Evolutionary conservation across 2,329 filamentous ascomycete species (phyloP).

Genomic region (Claviceps sp.): DNA sequence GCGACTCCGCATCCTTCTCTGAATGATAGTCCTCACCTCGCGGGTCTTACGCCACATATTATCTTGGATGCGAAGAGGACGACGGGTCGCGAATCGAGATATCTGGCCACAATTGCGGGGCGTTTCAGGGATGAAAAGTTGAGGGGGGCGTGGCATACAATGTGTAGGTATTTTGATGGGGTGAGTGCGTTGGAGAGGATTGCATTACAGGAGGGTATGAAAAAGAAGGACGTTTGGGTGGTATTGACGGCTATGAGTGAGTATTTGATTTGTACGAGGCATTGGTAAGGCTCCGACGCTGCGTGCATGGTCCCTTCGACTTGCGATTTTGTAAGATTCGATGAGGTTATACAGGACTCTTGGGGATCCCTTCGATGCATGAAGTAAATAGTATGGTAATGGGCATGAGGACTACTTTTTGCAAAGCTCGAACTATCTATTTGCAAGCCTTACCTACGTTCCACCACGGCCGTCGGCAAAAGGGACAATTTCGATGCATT

Average conservation of each 20-base stretch:
- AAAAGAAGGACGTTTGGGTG: constrained; percentile 67
- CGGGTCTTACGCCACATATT: constrained; percentile 46
- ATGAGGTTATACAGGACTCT: no score
- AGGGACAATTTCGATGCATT: no score
- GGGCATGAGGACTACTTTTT: no score
- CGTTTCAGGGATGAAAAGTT: constrained; percentile 44
- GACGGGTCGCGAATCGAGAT: constrained; percentile 64
- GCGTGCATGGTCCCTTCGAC: no score
- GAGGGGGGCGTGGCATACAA: constrained; percentile 54
- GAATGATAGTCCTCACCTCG: constrained; percentile 45
- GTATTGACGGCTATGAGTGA: constrained; percentile 53
- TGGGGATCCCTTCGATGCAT: no score
- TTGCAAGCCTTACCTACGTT: no score
- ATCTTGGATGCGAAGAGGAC: constrained; percentile 70
- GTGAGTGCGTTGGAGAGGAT: constrained; percentile 75
- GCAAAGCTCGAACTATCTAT: no score
- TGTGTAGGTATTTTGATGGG: constrained; percentile 83
- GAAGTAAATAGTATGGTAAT: no score
- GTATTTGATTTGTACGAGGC: constrained; percentile 51
- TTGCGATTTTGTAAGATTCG: no score
- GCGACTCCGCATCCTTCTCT: constrained; percentile 41
- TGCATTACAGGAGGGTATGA: constrained; percentile 71
- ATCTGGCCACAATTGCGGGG: constrained; percentile 44
- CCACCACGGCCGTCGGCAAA: no score
- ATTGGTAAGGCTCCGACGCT: constrained; percentile 40